Evolutionary conservation across 192 early-diverging fungal genomes (phyloP).

Genomic region (Linnemannia exigua): DNA sequence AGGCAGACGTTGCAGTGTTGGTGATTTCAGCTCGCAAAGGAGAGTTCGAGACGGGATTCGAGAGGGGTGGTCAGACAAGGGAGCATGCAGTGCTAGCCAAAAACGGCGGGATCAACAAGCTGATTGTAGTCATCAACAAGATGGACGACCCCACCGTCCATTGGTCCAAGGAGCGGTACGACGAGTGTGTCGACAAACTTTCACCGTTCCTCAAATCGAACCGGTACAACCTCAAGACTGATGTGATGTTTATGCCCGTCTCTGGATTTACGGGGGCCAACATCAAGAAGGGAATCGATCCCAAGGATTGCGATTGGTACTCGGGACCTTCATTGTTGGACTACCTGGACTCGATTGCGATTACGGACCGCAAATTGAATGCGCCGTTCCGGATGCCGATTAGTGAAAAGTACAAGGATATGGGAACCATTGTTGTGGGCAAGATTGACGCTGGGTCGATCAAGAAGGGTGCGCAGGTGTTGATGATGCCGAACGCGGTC

Average conservation of each 20-base stretch:
- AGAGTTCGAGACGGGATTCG: slow-evolving; percentile 99
- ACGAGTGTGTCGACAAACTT: slow-evolving; percentile 87
- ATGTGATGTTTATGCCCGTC: slow-evolving; percentile 89
- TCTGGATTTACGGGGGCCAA: slow-evolving; percentile 97
- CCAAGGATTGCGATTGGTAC: slow-evolving; percentile 76
- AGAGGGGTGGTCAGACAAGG: slow-evolving; percentile 97
- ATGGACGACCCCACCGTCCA: slow-evolving; percentile 97
- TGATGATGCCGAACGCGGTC: slow-evolving; percentile 95
- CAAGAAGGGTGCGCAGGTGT: slow-evolving; percentile 83
- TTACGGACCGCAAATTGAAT: slow-evolving; percentile 87
- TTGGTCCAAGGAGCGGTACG: slow-evolving; percentile 92
- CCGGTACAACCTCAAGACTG: slow-evolving; percentile 84
- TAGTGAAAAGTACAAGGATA: slow-evolving; percentile 95
- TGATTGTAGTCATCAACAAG: slow-evolving; percentile 97
- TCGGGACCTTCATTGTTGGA: slow-evolving; percentile 88
- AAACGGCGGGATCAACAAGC: slow-evolving; percentile 91
- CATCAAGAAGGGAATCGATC: slow-evolving; percentile 84
- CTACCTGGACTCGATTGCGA: slow-evolving; percentile 82
- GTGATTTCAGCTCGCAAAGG: slow-evolving; percentile 95
- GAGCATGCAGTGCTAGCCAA: slow-evolving; percentile 97
- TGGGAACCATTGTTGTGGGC: slow-evolving; percentile 94
- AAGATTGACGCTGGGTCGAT: slow-evolving; percentile 94
- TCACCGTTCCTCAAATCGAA: slow-evolving; percentile 88
- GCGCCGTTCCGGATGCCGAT: slow-evolving; percentile 94
- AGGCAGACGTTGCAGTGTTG: slow-evolving; percentile 95